Percentiles rank a stretch among this genome's conserved stretches.
phyloP scores from a whole-genome alignment of 257 asterid species.

The Solanum acaule region DNA sequence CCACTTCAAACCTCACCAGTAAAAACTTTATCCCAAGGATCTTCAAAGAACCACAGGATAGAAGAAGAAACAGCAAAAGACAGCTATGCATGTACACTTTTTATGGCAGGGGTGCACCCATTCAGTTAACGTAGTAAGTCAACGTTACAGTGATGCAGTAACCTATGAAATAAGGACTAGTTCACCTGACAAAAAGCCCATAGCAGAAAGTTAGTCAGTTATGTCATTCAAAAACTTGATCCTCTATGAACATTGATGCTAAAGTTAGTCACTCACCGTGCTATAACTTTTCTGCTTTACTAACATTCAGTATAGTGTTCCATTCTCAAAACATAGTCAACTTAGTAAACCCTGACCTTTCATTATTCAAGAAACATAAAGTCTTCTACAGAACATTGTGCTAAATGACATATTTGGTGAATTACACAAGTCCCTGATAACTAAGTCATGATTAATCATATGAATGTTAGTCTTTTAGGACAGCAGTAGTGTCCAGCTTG shows the following conservation, averaged over 20 bases:
- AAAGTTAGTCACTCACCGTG: neutral
- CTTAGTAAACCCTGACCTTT: neutral
- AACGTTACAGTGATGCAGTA: neutral
- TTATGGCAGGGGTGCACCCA: neutral
- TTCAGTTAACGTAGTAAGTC: neutral
- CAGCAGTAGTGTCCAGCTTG: neutral
- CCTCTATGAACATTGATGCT: neutral
- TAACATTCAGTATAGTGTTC: neutral
- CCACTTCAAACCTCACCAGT: neutral
- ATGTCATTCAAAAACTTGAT: neutral
- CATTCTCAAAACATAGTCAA: neutral
- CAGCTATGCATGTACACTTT: neutral
- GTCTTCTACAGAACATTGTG: neutral
- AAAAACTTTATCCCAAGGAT: neutral
- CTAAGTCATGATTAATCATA: neutral
- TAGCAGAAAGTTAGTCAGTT: neutral
- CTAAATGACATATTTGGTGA: neutral
- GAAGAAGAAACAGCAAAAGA: neutral
- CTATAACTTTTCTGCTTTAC: neutral
- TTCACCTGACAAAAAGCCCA: neutral
- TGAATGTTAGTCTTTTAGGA: neutral
- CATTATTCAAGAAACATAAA: neutral
- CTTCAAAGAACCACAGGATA: neutral
- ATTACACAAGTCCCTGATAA: neutral
- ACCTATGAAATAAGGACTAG: neutral